phyloP scores from a whole-genome alignment of 2,329 filamentous ascomycete genomes.

The Grosmannia serpens region DNA sequence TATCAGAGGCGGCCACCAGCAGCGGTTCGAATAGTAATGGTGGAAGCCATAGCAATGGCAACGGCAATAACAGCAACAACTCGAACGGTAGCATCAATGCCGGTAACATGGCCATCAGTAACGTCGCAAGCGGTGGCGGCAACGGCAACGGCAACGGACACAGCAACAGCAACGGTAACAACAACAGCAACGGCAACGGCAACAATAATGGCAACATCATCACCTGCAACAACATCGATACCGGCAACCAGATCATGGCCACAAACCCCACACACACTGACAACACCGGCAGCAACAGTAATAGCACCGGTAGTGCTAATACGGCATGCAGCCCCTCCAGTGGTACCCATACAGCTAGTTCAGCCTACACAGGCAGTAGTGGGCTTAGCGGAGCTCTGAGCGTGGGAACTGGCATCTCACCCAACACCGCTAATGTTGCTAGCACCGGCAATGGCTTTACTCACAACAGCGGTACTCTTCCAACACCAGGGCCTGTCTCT shows the following conservation, averaged over 20 bases:
- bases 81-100: conserved; percentile 20
- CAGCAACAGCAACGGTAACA: neutral
- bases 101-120: neutral
- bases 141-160: conserved; percentile 36
- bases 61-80: conserved; percentile 24
- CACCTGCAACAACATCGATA: conserved; percentile 35
- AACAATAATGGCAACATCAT: neutral
- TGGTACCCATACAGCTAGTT: neutral
- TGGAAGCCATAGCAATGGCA: conserved; percentile 24
- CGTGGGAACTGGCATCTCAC: neutral
- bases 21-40: neutral
- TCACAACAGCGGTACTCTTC: neutral
- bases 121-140: neutral
- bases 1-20: conserved; percentile 16
- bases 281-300: neutral
- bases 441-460: neutral
- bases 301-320: neutral
- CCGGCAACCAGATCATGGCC: neutral
- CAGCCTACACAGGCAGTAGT: neutral
- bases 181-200: neutral
- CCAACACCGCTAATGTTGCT: neutral
- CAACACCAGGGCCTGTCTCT: conserved; percentile 29
- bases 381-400: neutral
- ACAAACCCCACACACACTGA: neutral
- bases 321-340: neutral